A percentile compares a stretch with the other conserved stretches of the same genome.
Conservation (phyloP, 192 early-diverging fungal species). For the Backusella liffmaniae region DNA sequence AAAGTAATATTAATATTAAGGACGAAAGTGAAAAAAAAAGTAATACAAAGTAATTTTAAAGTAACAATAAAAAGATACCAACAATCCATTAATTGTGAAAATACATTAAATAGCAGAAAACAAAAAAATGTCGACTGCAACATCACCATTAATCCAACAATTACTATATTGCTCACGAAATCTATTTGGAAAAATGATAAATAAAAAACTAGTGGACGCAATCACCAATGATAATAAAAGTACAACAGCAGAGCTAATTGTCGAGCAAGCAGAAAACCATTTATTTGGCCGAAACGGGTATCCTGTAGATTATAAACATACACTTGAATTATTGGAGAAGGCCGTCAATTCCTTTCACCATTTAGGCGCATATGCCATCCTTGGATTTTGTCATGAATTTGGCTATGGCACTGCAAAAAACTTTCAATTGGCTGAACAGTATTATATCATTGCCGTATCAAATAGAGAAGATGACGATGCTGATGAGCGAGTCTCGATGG, state of each 20-base stretch:
- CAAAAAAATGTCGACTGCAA: neutral
- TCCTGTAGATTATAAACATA: slow-evolving; percentile 43
- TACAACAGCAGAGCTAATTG: neutral
- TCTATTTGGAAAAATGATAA: slow-evolving; percentile 2
- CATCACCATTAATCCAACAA: slow-evolving; percentile 12
- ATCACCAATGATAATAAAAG: neutral
- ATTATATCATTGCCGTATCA: slow-evolving; percentile 44
- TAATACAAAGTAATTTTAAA: neutral
- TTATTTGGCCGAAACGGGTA: slow-evolving; percentile 55
- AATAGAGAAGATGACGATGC: slow-evolving; percentile 57
- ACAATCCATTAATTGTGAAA: neutral
- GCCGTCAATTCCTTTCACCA: slow-evolving; percentile 42
- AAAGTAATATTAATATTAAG: neutral
- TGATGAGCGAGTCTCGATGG: slow-evolving; percentile 65
- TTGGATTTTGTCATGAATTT: slow-evolving; percentile 84
- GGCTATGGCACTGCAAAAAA: slow-evolving; percentile 51
- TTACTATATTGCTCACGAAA: slow-evolving; percentile 10
- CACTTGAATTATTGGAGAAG: slow-evolving; percentile 50
- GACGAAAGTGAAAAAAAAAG: neutral
- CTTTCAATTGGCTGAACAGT: slow-evolving; percentile 1
- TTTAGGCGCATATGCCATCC: slow-evolving; percentile 53
- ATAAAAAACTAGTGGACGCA: neutral
- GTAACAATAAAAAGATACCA: neutral
- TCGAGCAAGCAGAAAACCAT: slow-evolving; percentile 23
- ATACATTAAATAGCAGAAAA: neutral